A percentile compares a stretch with the other conserved stretches of the same genome.
phyloP scores from a whole-genome alignment of 106 monocot genomes.

The Vanilla planifolia region DNA sequence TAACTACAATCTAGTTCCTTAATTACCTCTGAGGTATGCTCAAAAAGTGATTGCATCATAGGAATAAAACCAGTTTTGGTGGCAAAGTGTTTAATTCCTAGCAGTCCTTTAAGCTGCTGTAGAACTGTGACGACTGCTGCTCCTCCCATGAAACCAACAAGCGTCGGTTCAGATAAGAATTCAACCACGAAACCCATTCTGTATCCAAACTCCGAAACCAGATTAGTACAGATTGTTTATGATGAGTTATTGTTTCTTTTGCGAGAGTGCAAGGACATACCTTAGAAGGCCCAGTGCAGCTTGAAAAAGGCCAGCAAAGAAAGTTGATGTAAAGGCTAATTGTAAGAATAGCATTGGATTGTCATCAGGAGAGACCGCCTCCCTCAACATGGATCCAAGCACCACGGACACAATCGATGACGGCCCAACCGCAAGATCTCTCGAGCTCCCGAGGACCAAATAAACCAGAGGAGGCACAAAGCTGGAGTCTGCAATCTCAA shows the following conservation, averaged over 20 bases:
- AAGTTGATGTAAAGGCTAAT: slow-evolving; percentile 73
- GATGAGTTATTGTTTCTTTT: too few relatives aligned
- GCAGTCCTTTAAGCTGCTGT: slow-evolving; percentile 79
- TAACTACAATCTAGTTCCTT: neutral
- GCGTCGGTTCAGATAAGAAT: slow-evolving; percentile 6
- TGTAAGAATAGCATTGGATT: slow-evolving; percentile 43
- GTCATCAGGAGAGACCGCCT: slow-evolving; percentile 42
- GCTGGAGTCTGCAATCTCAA: slow-evolving; percentile 53
- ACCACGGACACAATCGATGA: slow-evolving; percentile 73
- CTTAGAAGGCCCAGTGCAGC: slow-evolving; percentile 65
- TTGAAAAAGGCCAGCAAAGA: slow-evolving; percentile 78
- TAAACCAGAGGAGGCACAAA: slow-evolving; percentile 85
- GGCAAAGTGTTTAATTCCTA: slow-evolving; percentile 80
- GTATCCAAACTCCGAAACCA: neutral
- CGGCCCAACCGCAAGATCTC: slow-evolving; percentile 77
- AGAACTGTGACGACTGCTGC: slow-evolving; percentile 71
- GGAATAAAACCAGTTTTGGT: slow-evolving; percentile 50
- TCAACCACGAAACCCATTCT: slow-evolving; percentile 5
- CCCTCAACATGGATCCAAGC: slow-evolving; percentile 63
- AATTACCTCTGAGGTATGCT: neutral
- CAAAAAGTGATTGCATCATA: slow-evolving; percentile 37
- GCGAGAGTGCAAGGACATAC: slow-evolving; percentile 1
- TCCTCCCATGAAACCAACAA: slow-evolving; percentile 17
- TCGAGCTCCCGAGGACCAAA: slow-evolving; percentile 66
- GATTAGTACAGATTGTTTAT: too few relatives aligned